Evolutionary conservation across 371 early-diverging fungal genomes (phyloP).

Genomic region (Dipsacomyces acuminosporus): DNA sequence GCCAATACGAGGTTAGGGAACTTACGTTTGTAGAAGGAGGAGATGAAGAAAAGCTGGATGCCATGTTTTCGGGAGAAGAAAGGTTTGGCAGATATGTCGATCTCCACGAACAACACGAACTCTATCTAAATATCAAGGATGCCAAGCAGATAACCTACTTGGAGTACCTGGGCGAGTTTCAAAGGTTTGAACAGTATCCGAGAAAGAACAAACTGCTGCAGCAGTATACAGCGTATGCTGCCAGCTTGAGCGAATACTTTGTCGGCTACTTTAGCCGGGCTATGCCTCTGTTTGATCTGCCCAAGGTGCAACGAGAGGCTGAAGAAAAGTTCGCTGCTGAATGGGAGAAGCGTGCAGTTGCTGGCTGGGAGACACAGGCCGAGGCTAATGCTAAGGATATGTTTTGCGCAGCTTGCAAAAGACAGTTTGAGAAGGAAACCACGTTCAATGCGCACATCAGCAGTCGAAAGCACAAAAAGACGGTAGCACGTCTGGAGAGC

Average conservation of each 20-base stretch:
- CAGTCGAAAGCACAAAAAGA: constrained; percentile 87
- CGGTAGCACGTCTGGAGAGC: constrained; percentile 48
- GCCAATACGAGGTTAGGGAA: background rate
- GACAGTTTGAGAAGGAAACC: constrained; percentile 77
- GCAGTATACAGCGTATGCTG: constrained; percentile 58
- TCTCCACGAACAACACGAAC: constrained; percentile 67
- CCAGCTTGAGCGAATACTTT: constrained; percentile 62
- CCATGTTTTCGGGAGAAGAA: constrained; percentile 91
- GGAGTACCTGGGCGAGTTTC: constrained; percentile 68
- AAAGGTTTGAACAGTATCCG: constrained; percentile 60
- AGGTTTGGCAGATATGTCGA: constrained; percentile 81
- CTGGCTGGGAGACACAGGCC: constrained; percentile 60
- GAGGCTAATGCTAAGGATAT: constrained; percentile 50
- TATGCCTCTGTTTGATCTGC: constrained; percentile 73
- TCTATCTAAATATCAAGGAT: constrained; percentile 77
- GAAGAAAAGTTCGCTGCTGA: constrained; percentile 54
- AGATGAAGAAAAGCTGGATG: constrained; percentile 62
- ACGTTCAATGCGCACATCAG: constrained; percentile 82
- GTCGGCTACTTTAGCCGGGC: constrained; percentile 69
- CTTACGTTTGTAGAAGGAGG: constrained; percentile 23
- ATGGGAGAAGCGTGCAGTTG: constrained; percentile 57
- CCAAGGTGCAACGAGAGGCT: constrained; percentile 51
- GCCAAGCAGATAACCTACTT: constrained; percentile 72
- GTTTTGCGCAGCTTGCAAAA: constrained; percentile 78
- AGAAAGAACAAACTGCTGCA: constrained; percentile 53